Evolutionary conservation across 2,329 filamentous ascomycete genomes (phyloP), one percentile per base, ranked within the genome.

Genomic region (Xylariales sp.): DNA sequence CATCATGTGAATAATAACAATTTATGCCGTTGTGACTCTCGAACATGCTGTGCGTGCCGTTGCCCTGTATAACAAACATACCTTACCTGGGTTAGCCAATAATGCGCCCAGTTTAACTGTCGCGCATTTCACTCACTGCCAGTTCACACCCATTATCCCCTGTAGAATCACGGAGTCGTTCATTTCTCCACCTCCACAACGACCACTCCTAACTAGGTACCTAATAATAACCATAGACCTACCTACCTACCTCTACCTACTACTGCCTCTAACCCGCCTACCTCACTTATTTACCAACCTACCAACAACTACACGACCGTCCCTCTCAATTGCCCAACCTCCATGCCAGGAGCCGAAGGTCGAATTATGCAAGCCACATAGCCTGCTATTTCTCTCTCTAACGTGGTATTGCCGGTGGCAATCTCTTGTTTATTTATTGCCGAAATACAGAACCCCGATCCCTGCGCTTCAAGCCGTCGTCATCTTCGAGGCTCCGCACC

Each of bases 141-240:
- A 48, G 48, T 60, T 57, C 46, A 48, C n/a, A 23, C 23, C 23
- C 23, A 23, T 16, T 18, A 30, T 50, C 30, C 28, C 30, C 34
- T 18, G 50, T 45, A 65, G 45, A 56, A 63, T 71, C 65, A 69
- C 62, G 61, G 64, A 65, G 70, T 69, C 46, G 68, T 61, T 67
- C 61, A 64, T 64, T 74, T 75, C 74, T 75, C 74, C 74, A 75
- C 74, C 73, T 75, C 71, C 72, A 74, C 70, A 72, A 73, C 73
- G 63, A 74, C 73, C 69, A 73, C 72, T 70, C 72, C 72, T 70
- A 67, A 66, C 46, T 41, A 8, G 36, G 9, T 41, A 41, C 39
- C 39, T 49, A 23, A 32, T 32, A 54, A 46, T 39, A 14, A 43
- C 32, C 41, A 32, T 9, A 59, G 46, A 49, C 43, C 32, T 36